Conservation (phyloP, 768 basidiomycete genomes). For the Tricholoma bakamatsutake region DNA sequence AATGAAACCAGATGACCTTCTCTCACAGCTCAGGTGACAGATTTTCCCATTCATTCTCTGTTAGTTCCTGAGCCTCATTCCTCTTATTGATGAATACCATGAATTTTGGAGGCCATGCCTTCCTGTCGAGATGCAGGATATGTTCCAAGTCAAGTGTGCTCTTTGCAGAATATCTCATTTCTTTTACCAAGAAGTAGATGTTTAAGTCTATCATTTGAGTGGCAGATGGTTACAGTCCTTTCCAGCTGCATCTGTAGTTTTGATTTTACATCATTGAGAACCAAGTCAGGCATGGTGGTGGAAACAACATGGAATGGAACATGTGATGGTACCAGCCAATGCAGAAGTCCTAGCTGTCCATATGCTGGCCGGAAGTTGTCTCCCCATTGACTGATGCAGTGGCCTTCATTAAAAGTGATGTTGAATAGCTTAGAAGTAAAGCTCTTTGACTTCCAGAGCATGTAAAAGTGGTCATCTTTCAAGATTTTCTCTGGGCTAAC, state of each 20-base stretch:
- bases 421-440: no score
- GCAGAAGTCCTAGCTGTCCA: slow-evolving; percentile 12
- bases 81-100: no score
- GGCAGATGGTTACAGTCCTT: background rate
- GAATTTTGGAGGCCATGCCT: no score
- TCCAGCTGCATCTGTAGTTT: slow-evolving; percentile 7
- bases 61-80: no score
- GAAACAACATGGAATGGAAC: slow-evolving; percentile 17
- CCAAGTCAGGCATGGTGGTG: no score
- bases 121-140: background rate
- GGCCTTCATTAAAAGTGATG: slow-evolving; percentile 29
- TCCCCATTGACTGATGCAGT: slow-evolving; percentile 31
- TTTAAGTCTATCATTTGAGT: slow-evolving; percentile 7
- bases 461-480: no score
- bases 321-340: slow-evolving; percentile 2
- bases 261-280: slow-evolving; percentile 12
- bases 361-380: slow-evolving; percentile 25
- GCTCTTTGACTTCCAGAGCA: no score
- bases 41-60: background rate
- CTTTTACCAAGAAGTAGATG: no score
- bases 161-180: no score
- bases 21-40: background rate
- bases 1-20: slow-evolving; percentile 16
- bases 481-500: no score
- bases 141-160: no score